Base-by-base conservation (phyloP, 2,329 filamentous ascomycete species). In the Xylaria sp. region DNA sequence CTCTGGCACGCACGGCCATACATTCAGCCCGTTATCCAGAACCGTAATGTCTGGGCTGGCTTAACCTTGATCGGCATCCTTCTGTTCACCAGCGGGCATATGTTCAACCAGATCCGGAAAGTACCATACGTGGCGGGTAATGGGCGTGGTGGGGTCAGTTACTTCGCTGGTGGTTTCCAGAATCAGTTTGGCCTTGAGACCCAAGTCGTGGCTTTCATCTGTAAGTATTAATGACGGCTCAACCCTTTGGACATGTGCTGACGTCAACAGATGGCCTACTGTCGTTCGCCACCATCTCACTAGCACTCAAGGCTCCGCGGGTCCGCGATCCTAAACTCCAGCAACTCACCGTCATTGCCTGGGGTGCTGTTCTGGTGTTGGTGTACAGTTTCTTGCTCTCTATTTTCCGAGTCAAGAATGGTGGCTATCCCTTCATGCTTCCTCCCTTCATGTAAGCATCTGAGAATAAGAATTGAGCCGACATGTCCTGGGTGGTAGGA, bases 21-120 rank as follows among this genome's bases (percentile, higher is more conserved):
- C 66, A 68, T 97, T 11, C 70, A 93, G 9, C 93, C 93, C 2
- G 68, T 97, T 55, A 72, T 97, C 34, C 90, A 92, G 72, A 97
- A 89, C 78, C 89, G 93, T 64, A 97, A 96, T 67, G 76, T 97
- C 17, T 99, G 94, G 94, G 92, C 93, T 20, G 91, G 90, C 19
- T 74, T 95, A 66, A 96, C 90, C 73, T 78, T 99, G 63, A 92
- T 97, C 66, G 81, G 87, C 13, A 92, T 99, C 59, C 83, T 99
- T 39, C 80, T 97, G 53, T 99, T 97, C 76, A 97, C 89, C 43
- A 94, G 90, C 65, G 95, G 94, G 38, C 92, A 97, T 75, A 99
- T 99, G 95, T 99, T 95, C 82, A 99, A 97, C 74, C 92, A 97
- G 70, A 99, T 99, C 69, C 86, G 95, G 65, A 93, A 94, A 72